Conservation (phyloP, 208 protist species). For the Trypanosoma scelopori region DNA sequence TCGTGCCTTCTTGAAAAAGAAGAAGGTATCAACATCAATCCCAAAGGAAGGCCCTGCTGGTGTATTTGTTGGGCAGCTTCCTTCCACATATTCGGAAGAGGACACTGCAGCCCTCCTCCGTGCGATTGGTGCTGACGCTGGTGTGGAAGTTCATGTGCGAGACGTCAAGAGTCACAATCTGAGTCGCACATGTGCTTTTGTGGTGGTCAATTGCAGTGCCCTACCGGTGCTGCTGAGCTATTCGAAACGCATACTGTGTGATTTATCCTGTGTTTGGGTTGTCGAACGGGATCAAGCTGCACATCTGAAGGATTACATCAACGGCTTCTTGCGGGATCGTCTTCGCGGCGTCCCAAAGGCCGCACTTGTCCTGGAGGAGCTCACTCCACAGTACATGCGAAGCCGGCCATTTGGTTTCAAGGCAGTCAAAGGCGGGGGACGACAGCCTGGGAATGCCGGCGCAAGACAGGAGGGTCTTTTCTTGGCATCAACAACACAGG, state of each 20-base stretch:
- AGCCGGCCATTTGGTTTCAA: slow-evolving; percentile 11
- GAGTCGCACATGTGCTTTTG: slow-evolving; percentile 84
- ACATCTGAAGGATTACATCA: slow-evolving; percentile 49
- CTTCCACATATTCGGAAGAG: slow-evolving; percentile 68
- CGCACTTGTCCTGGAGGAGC: slow-evolving; percentile 71
- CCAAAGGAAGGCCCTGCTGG: slow-evolving; percentile 52
- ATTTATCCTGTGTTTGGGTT: slow-evolving; percentile 77
- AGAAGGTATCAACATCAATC: slow-evolving; percentile 32
- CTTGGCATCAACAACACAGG: not conserved
- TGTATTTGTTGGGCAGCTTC: slow-evolving; percentile 82
- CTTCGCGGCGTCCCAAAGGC: slow-evolving; percentile 78
- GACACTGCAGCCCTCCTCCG: slow-evolving; percentile 72
- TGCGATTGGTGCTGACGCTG: slow-evolving; percentile 52
- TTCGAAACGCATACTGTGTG: slow-evolving; percentile 77
- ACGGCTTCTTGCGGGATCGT: slow-evolving; percentile 56
- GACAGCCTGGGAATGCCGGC: not conserved
- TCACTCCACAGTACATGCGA: slow-evolving; percentile 43
- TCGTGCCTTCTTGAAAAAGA: slow-evolving; percentile 45
- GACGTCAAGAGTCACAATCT: slow-evolving; percentile 82
- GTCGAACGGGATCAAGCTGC: slow-evolving; percentile 38
- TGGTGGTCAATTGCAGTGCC: slow-evolving; percentile 68
- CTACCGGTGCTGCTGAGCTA: slow-evolving; percentile 52
- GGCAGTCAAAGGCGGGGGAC: not conserved
- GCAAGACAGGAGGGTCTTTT: not conserved
- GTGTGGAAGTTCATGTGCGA: slow-evolving; percentile 55